These are phyloP conservation scores for Pelargonium australe DNA, from an alignment of 441 rosid species.

Conservation along the genomic window DNA sequence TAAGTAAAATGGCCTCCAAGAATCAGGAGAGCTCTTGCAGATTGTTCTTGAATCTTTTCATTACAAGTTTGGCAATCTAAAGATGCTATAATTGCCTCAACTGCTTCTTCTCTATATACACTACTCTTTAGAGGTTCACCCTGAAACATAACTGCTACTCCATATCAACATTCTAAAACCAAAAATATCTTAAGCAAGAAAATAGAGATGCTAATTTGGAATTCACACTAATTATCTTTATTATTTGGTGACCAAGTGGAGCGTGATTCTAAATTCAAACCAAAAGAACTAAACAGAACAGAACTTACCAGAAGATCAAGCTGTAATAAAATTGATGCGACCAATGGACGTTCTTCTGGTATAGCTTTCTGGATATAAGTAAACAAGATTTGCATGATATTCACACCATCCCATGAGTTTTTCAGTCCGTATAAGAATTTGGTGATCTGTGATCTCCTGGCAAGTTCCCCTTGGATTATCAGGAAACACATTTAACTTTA, in stretches of 20 bases:
- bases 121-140: conserved; percentile 46
- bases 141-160: conserved; percentile 39
- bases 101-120: conserved; percentile 55
- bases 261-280: neutral
- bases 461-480: conserved; percentile 5
- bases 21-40: conserved; percentile 46
- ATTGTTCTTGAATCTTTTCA: conserved; percentile 42
- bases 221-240: neutral
- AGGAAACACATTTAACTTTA: conserved; percentile 1
- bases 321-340: conserved; percentile 48
- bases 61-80: conserved; percentile 30
- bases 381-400: conserved; percentile 45
- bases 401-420: conserved; percentile 42
- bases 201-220: neutral
- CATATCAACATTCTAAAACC: conserved; percentile 18
- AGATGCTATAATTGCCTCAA: conserved; percentile 38
- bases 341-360: conserved; percentile 42
- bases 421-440: conserved; percentile 32
- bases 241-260: neutral
- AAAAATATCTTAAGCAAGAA: neutral
- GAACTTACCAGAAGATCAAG: conserved; percentile 53
- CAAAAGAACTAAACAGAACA: neutral
- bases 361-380: conserved; percentile 38
- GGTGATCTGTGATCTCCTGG: conserved; percentile 38
- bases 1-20: conserved; percentile 39